phyloP scores from a whole-genome alignment of 1,284 basidiomycete species.

The Athelia psychrophila region DNA sequence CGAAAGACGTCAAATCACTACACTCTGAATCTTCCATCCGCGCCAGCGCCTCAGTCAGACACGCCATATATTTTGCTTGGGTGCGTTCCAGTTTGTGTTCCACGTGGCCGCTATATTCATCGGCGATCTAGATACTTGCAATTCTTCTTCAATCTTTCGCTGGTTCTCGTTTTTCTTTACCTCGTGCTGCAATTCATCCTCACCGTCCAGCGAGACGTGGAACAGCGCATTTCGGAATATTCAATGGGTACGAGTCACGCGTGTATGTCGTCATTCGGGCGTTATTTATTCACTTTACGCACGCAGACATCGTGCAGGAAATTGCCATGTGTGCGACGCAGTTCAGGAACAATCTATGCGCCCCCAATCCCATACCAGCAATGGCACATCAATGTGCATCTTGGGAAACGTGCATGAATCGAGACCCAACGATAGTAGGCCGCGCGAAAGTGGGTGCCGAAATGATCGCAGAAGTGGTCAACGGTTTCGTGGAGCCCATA shows the following conservation, averaged over 20 bases:
- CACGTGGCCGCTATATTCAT: background rate
- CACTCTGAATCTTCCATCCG: slow-evolving; percentile 72
- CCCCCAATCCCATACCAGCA: slow-evolving; percentile 72
- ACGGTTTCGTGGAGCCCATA: slow-evolving; percentile 95
- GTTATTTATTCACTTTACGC: slow-evolving; percentile 2
- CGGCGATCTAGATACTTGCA: slow-evolving; percentile 74
- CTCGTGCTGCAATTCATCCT: slow-evolving; percentile 83
- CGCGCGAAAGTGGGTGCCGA: slow-evolving; percentile 90
- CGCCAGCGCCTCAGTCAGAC: slow-evolving; percentile 52
- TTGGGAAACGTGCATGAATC: slow-evolving; percentile 97
- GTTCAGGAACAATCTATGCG: slow-evolving; percentile 84
- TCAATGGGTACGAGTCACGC: slow-evolving; percentile 84
- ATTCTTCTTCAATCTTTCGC: slow-evolving; percentile 91
- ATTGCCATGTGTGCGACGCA: slow-evolving; percentile 81
- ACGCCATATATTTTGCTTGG: slow-evolving; percentile 76
- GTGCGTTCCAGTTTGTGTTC: slow-evolving; percentile 35
- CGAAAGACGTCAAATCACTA: slow-evolving; percentile 73
- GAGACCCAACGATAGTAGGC: slow-evolving; percentile 87
- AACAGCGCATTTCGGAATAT: slow-evolving; percentile 85
- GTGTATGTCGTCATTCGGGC: slow-evolving; percentile 15
- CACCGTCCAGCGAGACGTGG: slow-evolving; percentile 89
- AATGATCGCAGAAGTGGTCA: slow-evolving; percentile 93
- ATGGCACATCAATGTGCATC: slow-evolving; percentile 80
- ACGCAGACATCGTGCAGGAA: slow-evolving; percentile 82
- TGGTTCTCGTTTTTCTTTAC: slow-evolving; percentile 85